These are phyloP conservation scores for Ophiosphaerella herpotricha DNA, from an alignment of 2,329 filamentous ascomycete genomes.

Conservation along the genomic window DNA sequence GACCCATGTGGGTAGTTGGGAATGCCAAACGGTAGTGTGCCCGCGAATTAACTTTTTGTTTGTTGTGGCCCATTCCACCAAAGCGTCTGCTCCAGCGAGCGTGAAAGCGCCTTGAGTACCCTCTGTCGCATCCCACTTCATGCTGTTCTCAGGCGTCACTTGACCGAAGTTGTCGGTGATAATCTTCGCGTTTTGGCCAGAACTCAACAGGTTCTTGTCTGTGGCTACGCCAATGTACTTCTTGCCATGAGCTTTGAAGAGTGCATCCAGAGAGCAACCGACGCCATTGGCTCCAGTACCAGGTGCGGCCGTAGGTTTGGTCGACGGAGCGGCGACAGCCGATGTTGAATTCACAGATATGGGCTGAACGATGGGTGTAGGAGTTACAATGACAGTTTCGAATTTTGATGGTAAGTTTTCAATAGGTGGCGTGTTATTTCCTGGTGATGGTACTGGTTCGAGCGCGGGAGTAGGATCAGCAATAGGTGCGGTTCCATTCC, in stretches of 20 bases:
- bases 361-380: neutral
- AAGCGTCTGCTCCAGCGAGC: constrained; percentile 60
- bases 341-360: neutral
- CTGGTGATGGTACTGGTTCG: too few relatives aligned
- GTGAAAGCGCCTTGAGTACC: constrained; percentile 57
- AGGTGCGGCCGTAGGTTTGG: constrained; percentile 4
- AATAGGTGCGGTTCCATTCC: constrained; percentile 1
- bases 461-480: constrained; percentile 1
- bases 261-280: constrained; percentile 55
- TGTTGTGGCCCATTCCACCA: constrained; percentile 62
- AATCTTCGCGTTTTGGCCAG: constrained; percentile 58
- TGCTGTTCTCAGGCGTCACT: constrained; percentile 69
- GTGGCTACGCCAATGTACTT: constrained; percentile 65
- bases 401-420: constrained; percentile 4
- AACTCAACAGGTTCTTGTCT: constrained; percentile 59
- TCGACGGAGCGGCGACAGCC: neutral
- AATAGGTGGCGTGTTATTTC: constrained; percentile 1
- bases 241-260: constrained; percentile 65
- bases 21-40: constrained; percentile 69
- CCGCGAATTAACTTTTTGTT: constrained; percentile 65
- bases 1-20: constrained; percentile 60
- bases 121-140: constrained; percentile 69
- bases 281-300: constrained; percentile 24
- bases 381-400: constrained; percentile 1
- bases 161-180: constrained; percentile 67